These are phyloP conservation scores for Ilyonectria robusta DNA, from an alignment of 2,329 filamentous ascomycete genomes.

Conservation along the genomic window DNA sequence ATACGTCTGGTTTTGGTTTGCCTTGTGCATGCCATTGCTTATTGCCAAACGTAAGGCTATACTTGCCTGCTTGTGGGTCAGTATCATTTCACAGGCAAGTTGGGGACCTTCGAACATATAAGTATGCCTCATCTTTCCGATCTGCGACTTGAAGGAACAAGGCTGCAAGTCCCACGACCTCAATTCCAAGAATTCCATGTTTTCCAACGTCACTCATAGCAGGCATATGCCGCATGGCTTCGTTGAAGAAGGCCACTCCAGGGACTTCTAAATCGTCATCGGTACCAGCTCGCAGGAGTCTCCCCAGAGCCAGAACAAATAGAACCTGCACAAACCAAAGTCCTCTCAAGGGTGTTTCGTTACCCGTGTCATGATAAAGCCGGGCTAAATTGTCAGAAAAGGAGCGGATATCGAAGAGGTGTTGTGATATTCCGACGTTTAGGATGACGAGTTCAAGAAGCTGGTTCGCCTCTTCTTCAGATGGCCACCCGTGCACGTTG, in stretches of 20 bases:
- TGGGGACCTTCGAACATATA: slow-evolving; percentile 26
- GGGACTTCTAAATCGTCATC: slow-evolving; percentile 29
- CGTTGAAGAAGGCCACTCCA: slow-evolving; percentile 33
- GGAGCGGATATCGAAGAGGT: slow-evolving; percentile 31
- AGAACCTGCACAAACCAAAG: slow-evolving; percentile 36
- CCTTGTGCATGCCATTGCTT: slow-evolving; percentile 22
- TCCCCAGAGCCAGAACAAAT: slow-evolving; percentile 29
- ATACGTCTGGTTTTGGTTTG: slow-evolving; percentile 3
- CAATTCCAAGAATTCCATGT: slow-evolving; percentile 28
- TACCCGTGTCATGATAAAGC: slow-evolving; percentile 17
- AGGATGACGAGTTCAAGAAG: slow-evolving; percentile 31
- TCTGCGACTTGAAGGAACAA: slow-evolving; percentile 35
- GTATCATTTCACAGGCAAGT: too few relatives aligned
- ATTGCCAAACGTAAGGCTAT: slow-evolving; percentile 30
- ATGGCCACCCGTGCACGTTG: slow-evolving; percentile 30
- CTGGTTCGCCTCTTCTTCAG: slow-evolving; percentile 34
- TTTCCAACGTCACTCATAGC: slow-evolving; percentile 27
- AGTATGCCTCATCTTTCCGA: slow-evolving; percentile 35
- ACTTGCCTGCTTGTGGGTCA: slow-evolving; percentile 25
- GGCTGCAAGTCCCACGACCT: slow-evolving; percentile 31
- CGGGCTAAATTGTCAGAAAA: slow-evolving; percentile 32
- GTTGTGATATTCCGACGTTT: slow-evolving; percentile 37
- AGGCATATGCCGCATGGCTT: slow-evolving; percentile 32
- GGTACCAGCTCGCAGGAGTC: slow-evolving; percentile 27
- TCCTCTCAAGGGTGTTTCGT: slow-evolving; percentile 8